Evolutionary conservation across 1,284 basidiomycete genomes (phyloP).

Genomic region (Acaromyces ingoldii): DNA sequence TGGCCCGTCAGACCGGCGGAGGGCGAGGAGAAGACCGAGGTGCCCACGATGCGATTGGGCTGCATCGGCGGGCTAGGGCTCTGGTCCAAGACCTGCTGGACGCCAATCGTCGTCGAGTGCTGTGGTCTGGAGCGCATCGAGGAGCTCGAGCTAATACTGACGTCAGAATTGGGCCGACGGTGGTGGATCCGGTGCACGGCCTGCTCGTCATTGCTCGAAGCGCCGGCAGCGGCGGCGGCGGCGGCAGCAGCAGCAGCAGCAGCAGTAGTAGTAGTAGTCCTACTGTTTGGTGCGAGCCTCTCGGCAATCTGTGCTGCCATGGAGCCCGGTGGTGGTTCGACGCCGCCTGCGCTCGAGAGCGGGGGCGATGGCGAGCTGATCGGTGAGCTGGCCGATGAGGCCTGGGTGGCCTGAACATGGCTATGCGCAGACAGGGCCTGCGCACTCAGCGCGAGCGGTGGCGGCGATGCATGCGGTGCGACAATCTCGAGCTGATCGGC

Average conservation of each 20-base stretch:
- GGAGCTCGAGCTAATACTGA: slow-evolving; percentile 10
- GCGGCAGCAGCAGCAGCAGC: background rate
- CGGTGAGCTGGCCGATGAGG: background rate
- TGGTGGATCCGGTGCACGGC: slow-evolving; percentile 8
- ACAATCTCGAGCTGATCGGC: slow-evolving; percentile 41
- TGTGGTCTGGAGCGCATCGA: slow-evolving; percentile 32
- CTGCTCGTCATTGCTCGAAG: background rate
- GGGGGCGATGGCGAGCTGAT: slow-evolving; percentile 26
- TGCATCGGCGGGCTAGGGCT: slow-evolving; percentile 2
- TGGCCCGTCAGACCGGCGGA: background rate
- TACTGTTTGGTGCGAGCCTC: slow-evolving; percentile 14
- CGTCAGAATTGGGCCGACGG: slow-evolving; percentile 27
- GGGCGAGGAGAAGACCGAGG: background rate
- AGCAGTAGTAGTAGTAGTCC: background rate
- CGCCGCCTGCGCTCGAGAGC: slow-evolving; percentile 17
- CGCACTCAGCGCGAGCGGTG: slow-evolving; percentile 30
- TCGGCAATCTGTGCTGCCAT: slow-evolving; percentile 44
- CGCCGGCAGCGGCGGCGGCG: background rate
- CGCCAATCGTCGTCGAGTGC: slow-evolving; percentile 2
- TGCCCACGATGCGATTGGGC: background rate
- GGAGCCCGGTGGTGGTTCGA: slow-evolving; percentile 36
- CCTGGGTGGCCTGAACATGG: background rate
- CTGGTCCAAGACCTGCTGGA: slow-evolving; percentile 13
- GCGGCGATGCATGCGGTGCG: slow-evolving; percentile 29
- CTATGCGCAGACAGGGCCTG: slow-evolving; percentile 34